Evolutionary conservation across 2,329 filamentous ascomycete genomes (phyloP).

Genomic region (Colletotrichum navitas): DNA sequence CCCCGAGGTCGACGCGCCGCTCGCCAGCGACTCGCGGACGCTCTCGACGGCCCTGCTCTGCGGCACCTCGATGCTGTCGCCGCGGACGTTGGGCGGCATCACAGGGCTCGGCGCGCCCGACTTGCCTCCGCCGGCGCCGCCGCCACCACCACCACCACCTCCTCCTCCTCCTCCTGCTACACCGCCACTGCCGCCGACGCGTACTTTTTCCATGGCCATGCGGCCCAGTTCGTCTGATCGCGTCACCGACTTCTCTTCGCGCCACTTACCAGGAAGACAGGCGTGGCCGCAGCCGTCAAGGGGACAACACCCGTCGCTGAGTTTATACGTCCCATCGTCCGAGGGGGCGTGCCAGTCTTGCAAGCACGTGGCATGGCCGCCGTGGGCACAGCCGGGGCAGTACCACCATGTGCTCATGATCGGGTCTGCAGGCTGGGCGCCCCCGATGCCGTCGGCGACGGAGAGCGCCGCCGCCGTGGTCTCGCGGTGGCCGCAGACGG

Average conservation of each 20-base stretch:
- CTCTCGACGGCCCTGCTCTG: slow-evolving; percentile 72
- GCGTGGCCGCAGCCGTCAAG: slow-evolving; percentile 75
- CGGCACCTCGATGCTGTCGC: slow-evolving; percentile 66
- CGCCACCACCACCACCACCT: slow-evolving; percentile 3
- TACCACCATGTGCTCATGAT: slow-evolving; percentile 70
- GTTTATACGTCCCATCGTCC: slow-evolving; percentile 44
- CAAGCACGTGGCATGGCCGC: slow-evolving; percentile 72
- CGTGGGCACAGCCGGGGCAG: slow-evolving; percentile 72
- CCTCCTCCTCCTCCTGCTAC: background rate
- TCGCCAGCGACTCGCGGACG: slow-evolving; percentile 66
- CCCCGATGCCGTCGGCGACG: slow-evolving; percentile 24
- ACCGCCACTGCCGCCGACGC: slow-evolving; percentile 44
- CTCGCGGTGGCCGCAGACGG: slow-evolving; percentile 69
- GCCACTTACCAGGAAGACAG: slow-evolving; percentile 70
- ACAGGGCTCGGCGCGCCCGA: slow-evolving; percentile 35
- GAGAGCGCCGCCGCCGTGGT: slow-evolving; percentile 54
- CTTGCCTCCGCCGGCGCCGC: slow-evolving; percentile 43
- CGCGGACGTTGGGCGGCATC: slow-evolving; percentile 51
- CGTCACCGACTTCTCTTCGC: slow-evolving; percentile 59
- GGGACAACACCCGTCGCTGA: slow-evolving; percentile 70
- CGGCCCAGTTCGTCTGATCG: slow-evolving; percentile 66
- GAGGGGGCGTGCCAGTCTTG: slow-evolving; percentile 67
- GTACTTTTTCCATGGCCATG: slow-evolving; percentile 58
- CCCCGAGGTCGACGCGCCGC: slow-evolving; percentile 39
- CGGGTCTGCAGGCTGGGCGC: slow-evolving; percentile 43